phyloP scores from a whole-genome alignment of 768 basidiomycete genomes.

The Coprinopsis cinerea region DNA sequence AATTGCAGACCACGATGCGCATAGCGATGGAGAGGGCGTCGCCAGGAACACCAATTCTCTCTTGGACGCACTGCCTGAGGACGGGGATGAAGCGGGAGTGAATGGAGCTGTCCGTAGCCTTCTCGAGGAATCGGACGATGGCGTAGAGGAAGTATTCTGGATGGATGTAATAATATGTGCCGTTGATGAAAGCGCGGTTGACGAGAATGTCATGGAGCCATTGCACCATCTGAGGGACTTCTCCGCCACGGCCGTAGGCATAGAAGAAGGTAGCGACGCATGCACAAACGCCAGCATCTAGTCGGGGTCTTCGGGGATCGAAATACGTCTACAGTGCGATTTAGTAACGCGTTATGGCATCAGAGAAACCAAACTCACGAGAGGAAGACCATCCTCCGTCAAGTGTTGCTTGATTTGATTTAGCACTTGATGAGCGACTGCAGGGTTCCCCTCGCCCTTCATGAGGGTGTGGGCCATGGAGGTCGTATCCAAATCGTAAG shows the following conservation, averaged over 20 bases:
- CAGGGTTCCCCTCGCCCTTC: constrained; percentile 19
- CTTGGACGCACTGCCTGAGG: constrained; percentile 39
- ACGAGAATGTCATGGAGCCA: constrained; percentile 46
- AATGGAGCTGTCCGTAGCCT: constrained; percentile 28
- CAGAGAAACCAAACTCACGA: constrained; percentile 22
- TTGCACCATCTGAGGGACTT: constrained; percentile 37
- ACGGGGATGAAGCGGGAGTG: constrained; percentile 33
- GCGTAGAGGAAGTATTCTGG: constrained; percentile 51
- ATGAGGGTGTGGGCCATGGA: constrained; percentile 45
- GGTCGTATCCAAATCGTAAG: constrained; percentile 54
- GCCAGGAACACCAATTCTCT: constrained; percentile 42
- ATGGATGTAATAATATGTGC: constrained; percentile 49
- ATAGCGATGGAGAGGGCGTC: constrained; percentile 53
- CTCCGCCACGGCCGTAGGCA: constrained; percentile 38
- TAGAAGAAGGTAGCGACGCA: constrained; percentile 49
- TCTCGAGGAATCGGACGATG: constrained; percentile 37
- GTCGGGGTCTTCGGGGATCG: constrained; percentile 42
- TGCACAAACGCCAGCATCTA: constrained; percentile 49
- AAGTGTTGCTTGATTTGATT: constrained; percentile 51
- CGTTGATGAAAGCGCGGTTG: constrained; percentile 47
- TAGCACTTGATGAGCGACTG: constrained; percentile 37
- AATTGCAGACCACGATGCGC: constrained; percentile 43
- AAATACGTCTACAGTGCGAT: constrained; percentile 41
- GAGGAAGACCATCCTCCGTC: constrained; percentile 45
- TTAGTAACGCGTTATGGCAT: neutral